Base-by-base conservation (phyloP, 1,139 yeast species). In the Taphrina communis region DNA sequence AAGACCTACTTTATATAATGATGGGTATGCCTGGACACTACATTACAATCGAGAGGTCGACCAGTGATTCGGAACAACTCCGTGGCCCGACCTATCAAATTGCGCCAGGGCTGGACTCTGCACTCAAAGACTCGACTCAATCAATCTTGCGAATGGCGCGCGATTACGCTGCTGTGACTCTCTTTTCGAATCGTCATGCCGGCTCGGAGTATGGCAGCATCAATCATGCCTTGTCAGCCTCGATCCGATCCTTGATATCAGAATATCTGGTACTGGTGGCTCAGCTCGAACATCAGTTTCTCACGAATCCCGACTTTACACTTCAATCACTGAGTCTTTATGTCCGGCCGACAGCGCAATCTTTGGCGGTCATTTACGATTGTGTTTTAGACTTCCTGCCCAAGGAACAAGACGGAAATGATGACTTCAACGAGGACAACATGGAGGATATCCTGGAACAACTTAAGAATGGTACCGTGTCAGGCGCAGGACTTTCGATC, bases 11-110 rank as follows among this genome's bases (percentile, higher is more conserved):
- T 25, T 84, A 83, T 73, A 87, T 89, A 1, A 78, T 94, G 36
- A 74, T 87, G 65, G 98, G 98, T 0, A 80, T 85, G 56, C 97
- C 92, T 76, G 97, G 98, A 0, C 82, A 82, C 46, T 91, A 88
- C 74, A 85, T 94, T 38, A 81, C 93, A 58, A 90, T 84, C 75
- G 76, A 75, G 66, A 73, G 74, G 35, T 80, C 78, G 8, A 21
- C 50, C 0, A 36, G 58, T 25, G 44, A n/a, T 19, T 56, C 41
- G 19, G 56, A 44, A 38, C 31, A 25, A 25, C 96, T 0, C 94
- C 89, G 35, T 7, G 55, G 53, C 11, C 56, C 60, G 8, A 38
- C 25, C 12, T 52, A 31, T 38, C 11, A 9, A 7, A 53, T 90
- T 39, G 88, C 89, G 51, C 88, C 86, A 73, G 86, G 86, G 71